phyloP scores from a whole-genome alignment of 2,329 filamentous ascomycete genomes.

The Fusarium oligoseptatum region DNA sequence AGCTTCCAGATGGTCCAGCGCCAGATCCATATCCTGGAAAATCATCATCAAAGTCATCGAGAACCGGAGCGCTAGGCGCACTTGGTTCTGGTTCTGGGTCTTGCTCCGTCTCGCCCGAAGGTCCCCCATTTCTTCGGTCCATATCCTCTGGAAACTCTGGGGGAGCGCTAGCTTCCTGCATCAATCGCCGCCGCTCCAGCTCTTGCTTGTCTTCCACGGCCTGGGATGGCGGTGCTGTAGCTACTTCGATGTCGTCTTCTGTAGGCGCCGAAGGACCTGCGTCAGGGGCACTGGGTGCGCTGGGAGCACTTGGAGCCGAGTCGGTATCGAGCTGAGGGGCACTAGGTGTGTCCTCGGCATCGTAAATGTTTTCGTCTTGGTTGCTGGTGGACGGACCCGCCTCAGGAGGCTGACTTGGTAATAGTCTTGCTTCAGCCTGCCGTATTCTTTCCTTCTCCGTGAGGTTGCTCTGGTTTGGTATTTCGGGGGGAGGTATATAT shows the following conservation, averaged over 20 bases:
- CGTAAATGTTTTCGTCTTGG: constrained; percentile 64
- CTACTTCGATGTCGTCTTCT: constrained; percentile 57
- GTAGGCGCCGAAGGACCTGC: constrained; percentile 59
- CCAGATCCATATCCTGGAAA: constrained; percentile 52
- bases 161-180: constrained; percentile 74
- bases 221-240: constrained; percentile 49
- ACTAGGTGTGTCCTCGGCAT: constrained; percentile 57
- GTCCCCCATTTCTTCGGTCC: constrained; percentile 51
- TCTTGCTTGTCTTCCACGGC: constrained; percentile 81
- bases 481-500: constrained; percentile 71
- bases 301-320: constrained; percentile 23
- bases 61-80: constrained; percentile 71
- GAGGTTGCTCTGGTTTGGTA: constrained; percentile 71
- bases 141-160: constrained; percentile 69
- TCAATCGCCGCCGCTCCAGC: constrained; percentile 74
- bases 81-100: constrained; percentile 59
- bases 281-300: constrained; percentile 25
- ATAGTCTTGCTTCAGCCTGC: constrained; percentile 80
- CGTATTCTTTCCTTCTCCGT: constrained; percentile 87
- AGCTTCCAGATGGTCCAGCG: constrained; percentile 41
- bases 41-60: constrained; percentile 69
- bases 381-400: constrained; percentile 44
- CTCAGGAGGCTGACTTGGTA: constrained; percentile 80
- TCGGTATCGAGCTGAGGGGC: constrained; percentile 23
- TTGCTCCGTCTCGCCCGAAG: constrained; percentile 43